Evolutionary conservation across 1,284 basidiomycete genomes (phyloP), one percentile per base, ranked within the genome.

Genomic region (Golubevia sp.): DNA sequence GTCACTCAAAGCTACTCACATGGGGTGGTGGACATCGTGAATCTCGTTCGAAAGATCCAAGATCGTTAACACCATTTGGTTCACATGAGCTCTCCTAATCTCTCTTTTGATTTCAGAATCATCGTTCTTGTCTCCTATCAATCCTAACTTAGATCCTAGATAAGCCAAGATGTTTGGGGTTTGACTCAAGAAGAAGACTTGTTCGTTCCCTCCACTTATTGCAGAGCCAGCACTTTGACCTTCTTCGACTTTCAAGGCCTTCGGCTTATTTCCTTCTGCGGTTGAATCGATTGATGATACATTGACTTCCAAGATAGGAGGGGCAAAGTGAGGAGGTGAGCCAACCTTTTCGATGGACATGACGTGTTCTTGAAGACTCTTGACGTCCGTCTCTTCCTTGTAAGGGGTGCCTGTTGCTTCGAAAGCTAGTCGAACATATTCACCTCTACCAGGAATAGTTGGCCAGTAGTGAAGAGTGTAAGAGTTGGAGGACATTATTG

Each of bases 351-450:
- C 24, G 34, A n/a, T 27, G 18, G 27, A 24, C 60, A 59, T 63
- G 4, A 61, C 49, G 21, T 67, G 59, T n/a, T 61, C 34, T 25
- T 58, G 58, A 15, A 79, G 54, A 24, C 51, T 50, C 0, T 53
- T 48, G 4, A 70, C 58, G n/a, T 73, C 63, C 62, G 62, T 65
- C 27, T 66, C 54, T 56, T 87, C 86, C n/a, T 71, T 76, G 74
- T 86, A 87, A 8, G 78, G 69, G 18, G 82, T 74, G 1, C 84
- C 84, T 18, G 85, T 82, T 56, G 84, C 82, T 68, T 87, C 86
- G 70, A 88, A 85, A 23, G 84, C 85, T 55, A 88, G 85, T 3
- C 87, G 86, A 55, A 87, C 77, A 67, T 84, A 86, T 63, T 88
- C 87, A 50, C 85, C 87, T 44, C 87, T 84, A 0, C 87, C 87